Percentiles rank a stretch among this genome's conserved stretches.
Conservation (phyloP, 1,139 yeast species). For the Saccharomyces hybrid region DNA sequence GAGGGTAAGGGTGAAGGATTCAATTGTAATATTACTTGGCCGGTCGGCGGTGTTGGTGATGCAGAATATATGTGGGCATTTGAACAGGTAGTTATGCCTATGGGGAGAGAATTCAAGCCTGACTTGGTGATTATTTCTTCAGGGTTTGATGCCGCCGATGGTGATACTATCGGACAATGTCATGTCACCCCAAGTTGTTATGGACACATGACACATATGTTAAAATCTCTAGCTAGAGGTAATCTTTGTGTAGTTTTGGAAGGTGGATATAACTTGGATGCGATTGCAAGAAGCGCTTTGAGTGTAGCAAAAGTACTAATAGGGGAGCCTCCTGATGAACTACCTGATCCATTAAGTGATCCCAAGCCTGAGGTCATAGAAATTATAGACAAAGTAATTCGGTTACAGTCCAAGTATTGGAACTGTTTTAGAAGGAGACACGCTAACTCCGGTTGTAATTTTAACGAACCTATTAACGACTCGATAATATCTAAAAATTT, state of each 20-base stretch:
- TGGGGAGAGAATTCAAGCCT: slow-evolving; percentile 83
- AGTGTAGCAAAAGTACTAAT: slow-evolving; percentile 87
- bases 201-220: slow-evolving; percentile 91
- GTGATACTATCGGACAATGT: slow-evolving; percentile 96
- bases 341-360: slow-evolving; percentile 36
- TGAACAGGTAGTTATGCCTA: slow-evolving; percentile 79
- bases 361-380: slow-evolving; percentile 79
- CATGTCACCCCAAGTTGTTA: slow-evolving; percentile 94
- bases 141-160: slow-evolving; percentile 98
- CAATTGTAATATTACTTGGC: slow-evolving; percentile 91
- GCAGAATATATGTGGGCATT: slow-evolving; percentile 95
- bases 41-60: slow-evolving; percentile 86
- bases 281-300: slow-evolving; percentile 83
- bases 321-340: slow-evolving; percentile 90
- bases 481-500: slow-evolving; percentile 31
- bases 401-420: slow-evolving; percentile 83
- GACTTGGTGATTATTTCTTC: slow-evolving; percentile 89
- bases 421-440: slow-evolving; percentile 57
- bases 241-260: slow-evolving; percentile 84
- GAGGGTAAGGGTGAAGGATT: slow-evolving; percentile 81
- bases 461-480: slow-evolving; percentile 20
- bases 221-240: slow-evolving; percentile 82
- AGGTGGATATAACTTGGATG: slow-evolving; percentile 92
- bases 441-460: slow-evolving; percentile 40
- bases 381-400: slow-evolving; percentile 76